Evolutionary conservation across 495 filamentous ascomycete genomes (phyloP).

Genomic region (Xylaria intraflava): DNA sequence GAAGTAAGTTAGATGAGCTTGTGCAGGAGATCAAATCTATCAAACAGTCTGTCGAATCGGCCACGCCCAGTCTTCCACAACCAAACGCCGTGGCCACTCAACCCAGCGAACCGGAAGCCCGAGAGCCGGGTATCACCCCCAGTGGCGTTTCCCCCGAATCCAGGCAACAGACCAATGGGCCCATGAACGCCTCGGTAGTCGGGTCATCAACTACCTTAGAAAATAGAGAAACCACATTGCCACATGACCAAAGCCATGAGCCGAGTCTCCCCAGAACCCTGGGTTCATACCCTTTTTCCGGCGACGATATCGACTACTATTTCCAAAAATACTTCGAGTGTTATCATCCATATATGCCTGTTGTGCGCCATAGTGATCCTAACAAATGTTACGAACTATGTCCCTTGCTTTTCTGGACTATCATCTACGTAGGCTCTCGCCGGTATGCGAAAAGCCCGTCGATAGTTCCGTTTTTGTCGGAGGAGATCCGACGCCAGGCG

Average conservation of each 20-base stretch:
- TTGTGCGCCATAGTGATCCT: slow-evolving; percentile 32
- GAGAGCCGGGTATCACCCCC: slow-evolving; percentile 16
- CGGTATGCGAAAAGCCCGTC: slow-evolving; percentile 35
- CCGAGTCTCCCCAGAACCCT: slow-evolving; percentile 31
- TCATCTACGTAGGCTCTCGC: slow-evolving; percentile 37
- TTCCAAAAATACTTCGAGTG: slow-evolving; percentile 42
- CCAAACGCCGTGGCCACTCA: slow-evolving; percentile 8
- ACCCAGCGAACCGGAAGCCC: slow-evolving; percentile 16
- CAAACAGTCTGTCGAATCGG: slow-evolving; percentile 33
- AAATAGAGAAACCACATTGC: slow-evolving; percentile 15
- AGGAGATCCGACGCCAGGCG: slow-evolving; percentile 33
- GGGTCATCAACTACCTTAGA: slow-evolving; percentile 17
- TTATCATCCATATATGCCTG: slow-evolving; percentile 40
- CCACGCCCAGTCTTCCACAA: slow-evolving; percentile 7
- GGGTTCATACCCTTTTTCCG: slow-evolving; percentile 39
- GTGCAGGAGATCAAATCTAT: slow-evolving; percentile 40
- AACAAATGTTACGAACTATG: slow-evolving; percentile 34
- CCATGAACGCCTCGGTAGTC: slow-evolving; percentile 4
- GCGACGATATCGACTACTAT: slow-evolving; percentile 41
- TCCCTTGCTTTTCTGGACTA: slow-evolving; percentile 39
- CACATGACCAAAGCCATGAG: slow-evolving; percentile 3
- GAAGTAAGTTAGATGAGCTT: slow-evolving; percentile 41
- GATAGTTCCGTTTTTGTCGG: slow-evolving; percentile 35
- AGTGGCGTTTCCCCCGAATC: slow-evolving; percentile 12
- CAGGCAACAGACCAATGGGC: slow-evolving; percentile 8